Evolutionary conservation across 2,329 filamentous ascomycete species (phyloP).

Genomic region (Neofusicoccum umdonicola): DNA sequence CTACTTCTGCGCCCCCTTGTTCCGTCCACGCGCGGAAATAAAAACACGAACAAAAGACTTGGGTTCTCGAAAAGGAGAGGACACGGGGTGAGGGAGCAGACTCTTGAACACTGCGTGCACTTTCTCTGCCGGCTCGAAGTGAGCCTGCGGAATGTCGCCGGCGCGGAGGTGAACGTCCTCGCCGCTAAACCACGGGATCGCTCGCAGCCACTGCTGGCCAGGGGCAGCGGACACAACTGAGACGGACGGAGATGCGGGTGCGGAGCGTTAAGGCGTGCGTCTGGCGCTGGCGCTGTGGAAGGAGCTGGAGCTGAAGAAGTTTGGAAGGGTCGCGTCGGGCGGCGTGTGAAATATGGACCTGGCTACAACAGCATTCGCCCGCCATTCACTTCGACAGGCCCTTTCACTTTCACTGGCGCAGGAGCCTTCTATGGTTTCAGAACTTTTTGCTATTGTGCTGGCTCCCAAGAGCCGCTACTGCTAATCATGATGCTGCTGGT

Average conservation of each 20-base stretch:
- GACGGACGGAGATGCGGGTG: not conserved
- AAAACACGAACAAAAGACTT: not conserved
- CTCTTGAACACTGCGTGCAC: not conserved
- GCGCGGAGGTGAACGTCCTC: not conserved
- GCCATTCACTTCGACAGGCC: slow-evolving; percentile 5
- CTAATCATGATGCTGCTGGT: slow-evolving; percentile 9
- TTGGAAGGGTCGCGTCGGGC: not conserved
- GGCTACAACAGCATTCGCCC: not conserved
- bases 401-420: not conserved
- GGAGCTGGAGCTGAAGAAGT: not conserved
- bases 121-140: not conserved
- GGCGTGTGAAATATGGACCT: not conserved
- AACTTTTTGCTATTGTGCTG: slow-evolving; percentile 15
- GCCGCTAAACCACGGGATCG: not conserved
- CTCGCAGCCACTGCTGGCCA: not conserved
- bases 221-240: not conserved
- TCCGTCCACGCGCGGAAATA: not conserved
- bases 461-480: slow-evolving; percentile 3
- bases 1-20: slow-evolving; percentile 13
- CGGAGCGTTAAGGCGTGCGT: not conserved
- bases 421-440: not conserved
- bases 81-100: not conserved
- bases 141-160: not conserved
- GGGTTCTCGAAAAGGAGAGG: not conserved
- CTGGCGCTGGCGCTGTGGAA: not conserved